Evolutionary conservation across 345 rosid species (phyloP).

Genomic region (Abelmoschus esculentus): DNA sequence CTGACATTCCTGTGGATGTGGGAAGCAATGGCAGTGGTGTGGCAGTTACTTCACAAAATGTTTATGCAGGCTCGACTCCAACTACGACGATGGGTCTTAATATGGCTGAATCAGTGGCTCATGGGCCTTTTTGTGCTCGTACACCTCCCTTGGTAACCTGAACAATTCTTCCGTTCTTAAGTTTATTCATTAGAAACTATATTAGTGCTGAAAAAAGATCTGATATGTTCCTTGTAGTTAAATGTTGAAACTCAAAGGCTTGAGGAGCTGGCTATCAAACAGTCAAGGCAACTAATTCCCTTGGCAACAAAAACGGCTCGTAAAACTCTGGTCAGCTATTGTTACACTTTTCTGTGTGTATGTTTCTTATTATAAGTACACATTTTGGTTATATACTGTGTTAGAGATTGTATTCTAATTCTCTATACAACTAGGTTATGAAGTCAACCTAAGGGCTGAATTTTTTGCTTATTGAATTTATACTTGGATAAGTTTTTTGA

Average conservation of each 20-base stretch:
- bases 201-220: conserved; percentile 9
- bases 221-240: conserved; percentile 28
- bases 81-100: conserved; percentile 35
- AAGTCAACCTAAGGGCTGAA: no score
- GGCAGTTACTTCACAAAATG: conserved; percentile 23
- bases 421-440: no score
- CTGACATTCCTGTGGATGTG: conserved; percentile 44
- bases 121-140: conserved; percentile 48
- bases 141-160: conserved; percentile 56
- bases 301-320: conserved; percentile 48
- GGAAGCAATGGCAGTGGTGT: conserved; percentile 28
- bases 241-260: conserved; percentile 58
- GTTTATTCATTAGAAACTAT: neutral
- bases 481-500: neutral
- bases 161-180: neutral
- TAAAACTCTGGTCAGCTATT: conserved; percentile 51
- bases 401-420: neutral
- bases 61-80: conserved; percentile 23
- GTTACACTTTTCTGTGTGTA: neutral
- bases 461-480: no score
- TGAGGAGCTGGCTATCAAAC: conserved; percentile 68
- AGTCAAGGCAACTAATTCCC: conserved; percentile 67
- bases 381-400: neutral
- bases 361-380: neutral
- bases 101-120: conserved; percentile 85